Evolutionary conservation across 768 basidiomycete genomes (phyloP), one percentile per base, ranked within the genome.

Genomic region (Fistulinella prunicolor): DNA sequence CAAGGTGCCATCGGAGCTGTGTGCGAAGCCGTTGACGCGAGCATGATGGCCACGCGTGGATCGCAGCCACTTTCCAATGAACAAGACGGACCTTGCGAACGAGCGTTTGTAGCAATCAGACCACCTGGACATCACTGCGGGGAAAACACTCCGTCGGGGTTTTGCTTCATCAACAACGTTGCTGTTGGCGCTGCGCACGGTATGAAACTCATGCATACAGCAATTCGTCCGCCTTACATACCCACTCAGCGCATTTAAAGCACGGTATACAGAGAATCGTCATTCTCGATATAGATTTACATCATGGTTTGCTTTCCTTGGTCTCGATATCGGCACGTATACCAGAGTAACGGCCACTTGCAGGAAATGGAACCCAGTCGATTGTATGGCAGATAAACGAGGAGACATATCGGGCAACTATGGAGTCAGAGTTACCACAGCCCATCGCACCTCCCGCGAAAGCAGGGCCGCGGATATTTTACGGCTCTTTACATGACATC

Each of bases 101-200:
- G 69, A 8, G 89, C 88, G 0, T 97, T 97, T 64, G 91, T 90
- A 9, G 85, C 83, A 0, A 77, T 96, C 17, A 71, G 94, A 42
- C 94, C 94, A 0, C 94, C 94, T 0, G 94, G 95, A 2, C 94
- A 96, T 72, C 94, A 97, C 57, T 95, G 94, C 60, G 89, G 89
- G 2, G 92, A 94, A 66, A 82, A 93, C 50, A 80, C 81, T 0
- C 95, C 95, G 0, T 85, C 82, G 9, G 95, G 95, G 0, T 98
- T 97, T 64, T 97, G 95, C 66, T 96, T 94, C 57, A 78, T 96
- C 24, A 97, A 97, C 55, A 99, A 98, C 59, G 88, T 96, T 0
- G 85, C 86, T 0, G 78, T 97, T 3, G 94, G 78, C 0, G 93
- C 93, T 26, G 91, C 92, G 13, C 91, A 97, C 62, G 94, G 93